A percentile compares a stretch with the other conserved stretches of the same genome.
phyloP scores from a whole-genome alignment of 1,139 yeast species.

The Hanseniaspora uvarum region DNA sequence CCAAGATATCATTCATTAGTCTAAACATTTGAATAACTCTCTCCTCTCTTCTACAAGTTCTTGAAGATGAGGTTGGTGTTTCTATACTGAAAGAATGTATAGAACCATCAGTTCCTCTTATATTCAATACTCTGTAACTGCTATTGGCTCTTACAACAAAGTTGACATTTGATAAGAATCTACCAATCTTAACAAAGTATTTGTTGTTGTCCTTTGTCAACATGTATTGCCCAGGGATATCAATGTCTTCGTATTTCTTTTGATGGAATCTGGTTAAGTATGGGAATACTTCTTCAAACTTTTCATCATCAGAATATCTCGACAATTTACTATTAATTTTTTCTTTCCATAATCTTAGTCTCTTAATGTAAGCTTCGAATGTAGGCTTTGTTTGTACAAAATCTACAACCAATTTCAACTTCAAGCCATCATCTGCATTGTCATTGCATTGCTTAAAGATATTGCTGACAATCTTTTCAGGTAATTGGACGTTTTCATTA shows the following conservation, averaged over 20 bases:
- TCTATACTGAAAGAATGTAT: slow-evolving; percentile 90
- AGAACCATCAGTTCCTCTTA: slow-evolving; percentile 90
- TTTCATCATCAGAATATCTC: slow-evolving; percentile 58
- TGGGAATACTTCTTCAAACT: slow-evolving; percentile 84
- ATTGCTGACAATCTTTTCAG: slow-evolving; percentile 85
- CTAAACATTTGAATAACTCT: slow-evolving; percentile 84
- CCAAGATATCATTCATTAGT: slow-evolving; percentile 69
- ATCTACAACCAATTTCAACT: slow-evolving; percentile 86
- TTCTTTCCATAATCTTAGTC: slow-evolving; percentile 86
- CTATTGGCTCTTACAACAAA: slow-evolving; percentile 83
- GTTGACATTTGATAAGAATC: slow-evolving; percentile 83
- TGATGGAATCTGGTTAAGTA: slow-evolving; percentile 95
- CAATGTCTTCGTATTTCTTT: slow-evolving; percentile 94
- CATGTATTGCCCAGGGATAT: slow-evolving; percentile 92
- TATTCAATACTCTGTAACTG: slow-evolving; percentile 81
- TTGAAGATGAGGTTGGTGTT: slow-evolving; percentile 95
- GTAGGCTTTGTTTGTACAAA: slow-evolving; percentile 82
- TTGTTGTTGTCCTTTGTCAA: slow-evolving; percentile 71
- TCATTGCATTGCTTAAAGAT: slow-evolving; percentile 87
- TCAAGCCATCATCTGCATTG: slow-evolving; percentile 77
- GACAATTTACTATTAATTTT: slow-evolving; percentile 85
- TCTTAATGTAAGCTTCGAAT: slow-evolving; percentile 72
- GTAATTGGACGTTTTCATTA: slow-evolving; percentile 75
- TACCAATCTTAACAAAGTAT: slow-evolving; percentile 83
- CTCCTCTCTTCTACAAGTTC: slow-evolving; percentile 95